These are phyloP conservation scores for Hyaloperonospora arabidopsidis DNA, from an alignment of 352 stramenopile species.

Conservation along the genomic window DNA sequence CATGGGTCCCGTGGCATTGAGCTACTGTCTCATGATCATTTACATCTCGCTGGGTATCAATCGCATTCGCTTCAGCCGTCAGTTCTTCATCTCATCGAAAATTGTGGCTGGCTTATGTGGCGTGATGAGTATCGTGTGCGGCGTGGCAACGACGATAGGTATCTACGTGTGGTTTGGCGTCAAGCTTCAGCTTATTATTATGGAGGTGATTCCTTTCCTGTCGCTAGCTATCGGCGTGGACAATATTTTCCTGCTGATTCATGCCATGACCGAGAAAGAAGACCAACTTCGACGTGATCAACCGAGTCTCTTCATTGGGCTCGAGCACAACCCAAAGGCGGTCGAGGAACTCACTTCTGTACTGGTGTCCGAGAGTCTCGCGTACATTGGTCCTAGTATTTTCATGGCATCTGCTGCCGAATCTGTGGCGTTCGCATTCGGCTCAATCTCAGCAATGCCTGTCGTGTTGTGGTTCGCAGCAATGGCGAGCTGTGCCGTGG, in stretches of 20 bases:
- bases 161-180: conserved; percentile 54
- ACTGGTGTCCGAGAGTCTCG: conserved; percentile 35
- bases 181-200: conserved; percentile 64
- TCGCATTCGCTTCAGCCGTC: conserved; percentile 36
- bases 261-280: conserved; percentile 45
- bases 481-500: conserved; percentile 45
- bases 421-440: conserved; percentile 47
- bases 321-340: conserved; percentile 31
- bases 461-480: conserved; percentile 62
- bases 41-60: conserved; percentile 65
- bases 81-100: conserved; percentile 54
- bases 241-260: conserved; percentile 66
- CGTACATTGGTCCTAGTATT: conserved; percentile 56
- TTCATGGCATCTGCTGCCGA: conserved; percentile 54
- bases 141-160: conserved; percentile 49
- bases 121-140: conserved; percentile 50
- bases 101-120: conserved; percentile 47
- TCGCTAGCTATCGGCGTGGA: conserved; percentile 61
- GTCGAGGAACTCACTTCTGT: conserved; percentile 34
- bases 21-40: conserved; percentile 58
- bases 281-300: conserved; percentile 28
- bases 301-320: conserved; percentile 35
- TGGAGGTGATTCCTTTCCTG: conserved; percentile 64
- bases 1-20: conserved; percentile 41
- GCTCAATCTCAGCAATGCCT: conserved; percentile 54